Evolutionary conservation across 306 rosid species (phyloP), one percentile per base, ranked within the genome.

Genomic region (Fragaria ananassa): DNA sequence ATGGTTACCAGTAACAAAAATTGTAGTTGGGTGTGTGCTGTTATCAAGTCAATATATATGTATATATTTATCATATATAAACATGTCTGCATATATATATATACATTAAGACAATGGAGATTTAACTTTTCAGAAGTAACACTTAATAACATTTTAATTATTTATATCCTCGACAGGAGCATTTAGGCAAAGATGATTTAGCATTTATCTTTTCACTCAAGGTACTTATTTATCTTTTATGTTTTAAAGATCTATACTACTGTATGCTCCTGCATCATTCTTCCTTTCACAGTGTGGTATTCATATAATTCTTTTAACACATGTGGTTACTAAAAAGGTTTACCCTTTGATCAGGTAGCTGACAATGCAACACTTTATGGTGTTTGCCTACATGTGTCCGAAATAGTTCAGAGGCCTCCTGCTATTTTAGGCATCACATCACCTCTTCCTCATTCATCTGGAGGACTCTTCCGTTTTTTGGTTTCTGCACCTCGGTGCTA

Each of bases 401-500:
- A 95, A 90, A 92, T 95, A 83, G 98, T 95, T 80, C 98, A 95
- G 85, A 88, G 97, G 86, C 95, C 93, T 72, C 97, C 97, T 79
- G 89, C 89, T 81, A 88, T 92, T 54, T 75, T 90, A 76, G 91
- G 93, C 79, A 54, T 25, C 66, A 78, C 94, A 61, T 88, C 93
- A 19, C 83, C 93, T 68, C 71, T 56, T 84, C 82, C 91, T 84
- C 85, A 65, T 76, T 78, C 91, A 65, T 68, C 91, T 41, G 85
- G 85, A 81, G 44, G 77, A 66, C 80, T 78, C 92, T 85, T 87
- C 81, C 97, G 96, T 23, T 92, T 90, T 89, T 82, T 95, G 87
- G 98, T 92, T 86, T 89, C 98, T 70, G 98, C 93, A 44, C 96
- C 97, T 69, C 98, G 98, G 69, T 95, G 98, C 82, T 95, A 95